Percentiles rank a stretch among this genome's conserved stretches.
Conservation (phyloP, 345 rosid genomes). For the Gossypium thurberi region DNA sequence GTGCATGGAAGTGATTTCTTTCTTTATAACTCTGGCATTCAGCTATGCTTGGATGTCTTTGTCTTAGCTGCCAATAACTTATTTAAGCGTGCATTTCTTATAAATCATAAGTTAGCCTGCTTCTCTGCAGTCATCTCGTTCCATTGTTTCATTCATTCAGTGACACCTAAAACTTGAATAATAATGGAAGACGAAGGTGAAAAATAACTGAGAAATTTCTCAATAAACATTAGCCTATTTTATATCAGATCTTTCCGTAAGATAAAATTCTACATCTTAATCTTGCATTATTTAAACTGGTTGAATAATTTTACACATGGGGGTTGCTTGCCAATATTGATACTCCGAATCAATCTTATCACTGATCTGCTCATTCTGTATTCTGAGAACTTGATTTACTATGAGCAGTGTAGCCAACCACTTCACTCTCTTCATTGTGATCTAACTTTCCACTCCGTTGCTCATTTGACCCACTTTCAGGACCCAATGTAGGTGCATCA, state of each 20-base stretch:
- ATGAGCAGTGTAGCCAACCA: slow-evolving; percentile 7
- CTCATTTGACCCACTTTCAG: slow-evolving; percentile 23
- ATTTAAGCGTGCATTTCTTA: neutral
- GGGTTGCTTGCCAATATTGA: no score
- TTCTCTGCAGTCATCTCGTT: slow-evolving; percentile 5
- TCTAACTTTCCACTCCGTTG: slow-evolving; percentile 23
- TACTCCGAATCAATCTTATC: neutral
- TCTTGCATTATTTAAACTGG: neutral
- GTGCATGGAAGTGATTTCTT: slow-evolving; percentile 67
- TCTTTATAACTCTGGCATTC: neutral
- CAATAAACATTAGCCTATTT: neutral
- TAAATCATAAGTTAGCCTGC: slow-evolving; percentile 1
- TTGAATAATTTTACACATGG: no score
- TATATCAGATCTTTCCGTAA: neutral
- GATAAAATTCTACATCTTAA: slow-evolving; percentile 10
- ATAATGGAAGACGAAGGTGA: no score
- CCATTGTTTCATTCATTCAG: neutral
- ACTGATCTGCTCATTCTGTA: neutral
- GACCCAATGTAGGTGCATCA: neutral
- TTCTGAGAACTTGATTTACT: neutral
- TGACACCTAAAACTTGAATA: no score
- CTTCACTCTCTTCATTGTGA: slow-evolving; percentile 21
- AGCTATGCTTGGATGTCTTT: neutral
- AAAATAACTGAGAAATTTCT: neutral
- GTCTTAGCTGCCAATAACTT: slow-evolving; percentile 1